phyloP scores from a whole-genome alignment of 2,329 filamentous ascomycete genomes.

The Arthrobotrys pseudoclavata region DNA sequence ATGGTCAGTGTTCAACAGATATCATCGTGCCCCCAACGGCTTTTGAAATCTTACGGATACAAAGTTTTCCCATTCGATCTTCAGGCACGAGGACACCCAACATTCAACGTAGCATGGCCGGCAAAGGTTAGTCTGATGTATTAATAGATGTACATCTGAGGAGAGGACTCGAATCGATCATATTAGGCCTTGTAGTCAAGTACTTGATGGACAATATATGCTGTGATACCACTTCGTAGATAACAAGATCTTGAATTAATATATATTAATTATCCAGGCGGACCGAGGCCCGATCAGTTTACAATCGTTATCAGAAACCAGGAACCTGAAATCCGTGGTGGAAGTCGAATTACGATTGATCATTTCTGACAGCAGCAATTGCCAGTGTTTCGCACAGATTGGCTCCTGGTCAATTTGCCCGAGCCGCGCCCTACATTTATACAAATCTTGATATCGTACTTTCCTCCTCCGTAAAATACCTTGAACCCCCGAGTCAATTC shows the following conservation, averaged over 20 bases:
- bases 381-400: constrained; percentile 29
- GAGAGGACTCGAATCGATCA: too few relatives aligned
- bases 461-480: neutral
- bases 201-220: too few relatives aligned
- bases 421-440: neutral
- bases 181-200: too few relatives aligned
- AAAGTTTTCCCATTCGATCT: neutral
- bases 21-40: neutral
- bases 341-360: too few relatives aligned
- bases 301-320: neutral
- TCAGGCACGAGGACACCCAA: neutral
- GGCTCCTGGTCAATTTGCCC: constrained; percentile 16
- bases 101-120: neutral
- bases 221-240: too few relatives aligned
- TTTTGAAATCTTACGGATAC: neutral
- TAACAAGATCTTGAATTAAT: neutral
- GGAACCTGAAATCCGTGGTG: constrained; percentile 17
- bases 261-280: neutral
- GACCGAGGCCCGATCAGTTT: constrained; percentile 11
- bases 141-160: too few relatives aligned
- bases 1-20: neutral
- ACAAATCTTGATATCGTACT: too few relatives aligned
- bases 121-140: neutral
- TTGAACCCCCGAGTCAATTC: neutral
- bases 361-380: constrained; percentile 8